Evolutionary conservation across 2,329 filamentous ascomycete genomes (phyloP), one percentile per base, ranked within the genome.

Genomic region (Clonostachys rosea): DNA sequence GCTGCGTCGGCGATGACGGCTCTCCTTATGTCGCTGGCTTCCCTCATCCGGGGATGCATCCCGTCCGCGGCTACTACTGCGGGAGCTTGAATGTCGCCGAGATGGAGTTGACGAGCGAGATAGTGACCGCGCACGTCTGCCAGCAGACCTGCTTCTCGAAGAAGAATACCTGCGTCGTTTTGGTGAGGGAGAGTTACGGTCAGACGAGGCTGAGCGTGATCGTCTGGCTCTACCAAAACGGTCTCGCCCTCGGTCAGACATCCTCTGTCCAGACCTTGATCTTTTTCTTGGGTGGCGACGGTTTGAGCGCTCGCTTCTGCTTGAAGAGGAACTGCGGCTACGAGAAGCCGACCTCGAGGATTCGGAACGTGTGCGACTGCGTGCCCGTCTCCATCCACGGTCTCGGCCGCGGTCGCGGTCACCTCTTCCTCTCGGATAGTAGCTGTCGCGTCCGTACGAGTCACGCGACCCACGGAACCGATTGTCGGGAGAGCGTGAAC

Each of bases 161-260:
- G 64, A 61, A 5, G 75, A 75, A 47, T 75, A 73, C 47, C 75
- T 70, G 34, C 76, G 71, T 42, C 76, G 69, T 54, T 81, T 81
- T 3, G 68, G 64, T 5, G 65, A 59, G 6, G 71, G 75, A 7
- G 75, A 74, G 43, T 61, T 51, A n/a, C 63, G 59, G 13, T 56
- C 58, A 6, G 65, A 64, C 2, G 73, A 73, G 13, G 49, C 48
- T 17, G 68, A 70, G 30, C 63, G 62, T 10, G 66, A 65, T 40
- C 54, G 52, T 16, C 59, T 59, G 43, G 48, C 39, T 18, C 47
- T 46, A 13, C 45, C 54, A 20, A 49, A 52, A 14, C 54, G 60
- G 9, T 48, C 45, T 20, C 53, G 57, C 36, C 45, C 56, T 50
- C 51, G 36, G 54, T 35, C 59, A 54, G 47, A 62, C 40, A 41